Base-by-base conservation (phyloP, 108 stramenopile genomes). In the Cyclotella kingstonii region DNA sequence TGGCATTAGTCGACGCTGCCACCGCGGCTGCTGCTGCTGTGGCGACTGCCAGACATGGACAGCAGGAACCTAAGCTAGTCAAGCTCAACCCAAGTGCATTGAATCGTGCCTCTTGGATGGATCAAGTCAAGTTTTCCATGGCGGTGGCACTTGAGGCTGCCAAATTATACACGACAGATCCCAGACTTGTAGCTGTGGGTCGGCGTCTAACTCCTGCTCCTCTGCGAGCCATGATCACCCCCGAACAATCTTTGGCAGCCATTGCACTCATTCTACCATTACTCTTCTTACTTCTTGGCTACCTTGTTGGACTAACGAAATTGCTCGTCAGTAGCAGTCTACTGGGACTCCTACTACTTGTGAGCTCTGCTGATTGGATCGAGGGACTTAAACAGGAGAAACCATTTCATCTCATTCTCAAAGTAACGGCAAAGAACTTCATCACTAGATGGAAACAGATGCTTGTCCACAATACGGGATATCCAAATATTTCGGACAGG, bases 291-390 rank as follows among this genome's bases (percentile, higher is more conserved):
- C 30, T 65, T 12, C n/a, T 64, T 5, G 65, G 63, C 8, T 46
- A 53, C 15, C 10, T 57, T 6, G 26, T 77, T 41, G 70, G 70
- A 17, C 72, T 71, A 36, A 42, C 52, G 4, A 77, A 71, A 51
- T 21, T 72, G 23, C 21, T 77, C 17, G 22, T 66, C 14, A 30
- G 66, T 23, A 1, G 48, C 36, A 66, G 70, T 39, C 48, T 67
- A 2, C 0, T 66, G 29, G 43, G n/a, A 26, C 27, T 77, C 21
- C 25, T 72, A 19, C 15, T 52, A 10, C 15, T 64, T 34, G 41
- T 77, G n/a, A 48, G 60, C 8, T 45, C 65, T 15, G 70, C 76
- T 14, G 76, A 77, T 56, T 71, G 64, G 64, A 44, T 55, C 47
- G 62, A 64, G 38, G 76, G 62, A 11, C 27, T 52, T 35, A 66